Evolutionary conservation across 192 early-diverging fungal species (phyloP), one percentile per base, ranked within the genome.

Genomic region (Coemansia sp.): DNA sequence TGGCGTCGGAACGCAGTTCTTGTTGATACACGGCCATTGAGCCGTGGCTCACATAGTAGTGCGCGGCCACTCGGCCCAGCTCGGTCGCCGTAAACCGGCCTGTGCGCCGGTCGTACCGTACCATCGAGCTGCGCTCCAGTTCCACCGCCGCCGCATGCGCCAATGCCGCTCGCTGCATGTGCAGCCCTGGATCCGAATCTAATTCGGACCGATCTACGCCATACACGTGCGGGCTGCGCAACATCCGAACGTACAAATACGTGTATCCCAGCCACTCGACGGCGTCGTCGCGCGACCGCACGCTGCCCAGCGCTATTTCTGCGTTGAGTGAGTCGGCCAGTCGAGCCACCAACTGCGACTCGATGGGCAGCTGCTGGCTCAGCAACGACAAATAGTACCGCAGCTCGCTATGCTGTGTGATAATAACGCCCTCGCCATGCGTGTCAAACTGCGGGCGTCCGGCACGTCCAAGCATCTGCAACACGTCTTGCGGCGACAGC

Each of bases 391-490:
- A 81, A 67, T 97, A 98, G 83, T 96, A 98, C 65, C 94, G 92
- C 14, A 99, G 83, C 75, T 98, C 95, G 7, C 72, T 66, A 45
- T 99, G 94, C 11, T 92, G 87, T 0, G 97, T 99, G 66, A 99
- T 95, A 62, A 98, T 95, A 53, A 98, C 91, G 37, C 97, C 97
- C 73, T 96, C 95, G 61, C 97, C 97, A 65, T 87, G 88, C 7
- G 94, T 92, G 67, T 99, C 97, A 73, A 84, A 99, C 69, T 97
- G 94, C 27, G 97, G 97, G 38, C 97, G 89, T 81, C 97, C 97
- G 19, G 97, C 93, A 61, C 97, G 88, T 45, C 97, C 97, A 55
- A 99, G 74, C 94, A 99, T 99, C 75, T 99, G 97, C 64, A 99
- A 86, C 29, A 98, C 91, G 85, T 99, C 97, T 65, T 98, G 94